Evolutionary conservation across 2,329 filamentous ascomycete genomes (phyloP).

Genomic region (Xylaria sp.): DNA sequence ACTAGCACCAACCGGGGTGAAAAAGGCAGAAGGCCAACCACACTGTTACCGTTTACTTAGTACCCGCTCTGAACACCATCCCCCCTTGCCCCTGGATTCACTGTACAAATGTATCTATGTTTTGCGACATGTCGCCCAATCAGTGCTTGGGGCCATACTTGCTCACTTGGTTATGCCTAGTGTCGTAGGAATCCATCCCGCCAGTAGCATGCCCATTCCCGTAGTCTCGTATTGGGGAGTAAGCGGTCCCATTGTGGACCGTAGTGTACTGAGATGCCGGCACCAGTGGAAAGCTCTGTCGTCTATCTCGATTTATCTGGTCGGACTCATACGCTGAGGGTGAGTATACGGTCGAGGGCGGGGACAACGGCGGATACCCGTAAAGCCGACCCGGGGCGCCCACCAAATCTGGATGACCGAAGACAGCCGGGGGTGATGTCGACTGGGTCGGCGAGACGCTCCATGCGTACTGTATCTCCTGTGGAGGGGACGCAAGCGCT

Average conservation of each 20-base stretch:
- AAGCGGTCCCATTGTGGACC: neutral
- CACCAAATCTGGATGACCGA: neutral
- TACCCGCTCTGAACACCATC: neutral
- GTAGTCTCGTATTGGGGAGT: constrained; percentile 1
- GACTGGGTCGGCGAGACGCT: neutral
- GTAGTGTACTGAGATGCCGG: constrained; percentile 4
- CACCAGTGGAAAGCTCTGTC: constrained; percentile 1
- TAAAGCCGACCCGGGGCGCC: neutral
- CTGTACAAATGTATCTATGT: neutral
- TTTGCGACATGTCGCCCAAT: neutral
- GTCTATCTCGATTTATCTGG: neutral
- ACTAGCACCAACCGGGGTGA: too few relatives aligned
- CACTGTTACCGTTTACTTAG: neutral
- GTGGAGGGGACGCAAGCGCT: neutral
- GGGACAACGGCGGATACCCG: constrained; percentile 12
- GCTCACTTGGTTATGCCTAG: neutral
- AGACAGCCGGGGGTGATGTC: constrained; percentile 2
- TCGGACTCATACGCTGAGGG: constrained; percentile 10
- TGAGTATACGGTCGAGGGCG: constrained; percentile 8
- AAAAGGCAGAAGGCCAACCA: neutral
- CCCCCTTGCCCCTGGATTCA: neutral
- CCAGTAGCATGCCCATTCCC: neutral
- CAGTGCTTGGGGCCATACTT: neutral
- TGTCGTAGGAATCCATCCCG: neutral
- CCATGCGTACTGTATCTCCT: constrained; percentile 15